Evolutionary conservation across 164 flowering plant genomes (phyloP), one percentile per base, ranked within the genome.

Genomic region (Dillenia suffruticosa): DNA sequence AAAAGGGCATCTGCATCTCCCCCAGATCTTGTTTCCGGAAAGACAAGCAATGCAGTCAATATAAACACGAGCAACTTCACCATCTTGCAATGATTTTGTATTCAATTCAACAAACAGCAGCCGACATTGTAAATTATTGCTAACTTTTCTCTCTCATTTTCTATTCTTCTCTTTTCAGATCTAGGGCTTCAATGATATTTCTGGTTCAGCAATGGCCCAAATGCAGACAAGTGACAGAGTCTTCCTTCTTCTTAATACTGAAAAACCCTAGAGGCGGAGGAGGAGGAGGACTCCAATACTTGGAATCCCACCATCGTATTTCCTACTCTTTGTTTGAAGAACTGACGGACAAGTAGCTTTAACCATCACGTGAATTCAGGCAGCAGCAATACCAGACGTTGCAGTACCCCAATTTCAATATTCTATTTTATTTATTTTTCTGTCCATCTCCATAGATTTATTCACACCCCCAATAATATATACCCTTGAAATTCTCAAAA

Each of bases 1-100:
- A 88, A 57, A 1, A 88, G 79, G 4, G 86, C 77, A 40, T 75
- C 82, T 0, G 70, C 78, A 32, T 87, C 93, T 26, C 65, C 63
- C 7, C 5, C 40, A 16, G 85, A 73, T 75, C 70, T 65, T 9
- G 66, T 32, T 32, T 4, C 7, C 40, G 40, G 40, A 32, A 32
- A 32, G 7, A 32, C 40, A 4, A 32, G 40, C 40, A 32, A 32
- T 32, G 40, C 40, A 32, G 40, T 32, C 40, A 32, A 32, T 0
- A 32, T 4, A 32, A 32, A 32, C 40, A 32, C 40, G 6, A 32
- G 40, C 40, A 32, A 32, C 40, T 32, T 32, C 40, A 32, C 5
- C 40, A 32, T 32, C 40, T 32, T 32, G 40, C 40, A 32, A 32
- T 32, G 40, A 32, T 32, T 32, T 32, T 32, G 40, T 32, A 32